These are phyloP conservation scores for Pichia sp. DNA, from an alignment of 1,139 yeast species.

Conservation along the genomic window DNA sequence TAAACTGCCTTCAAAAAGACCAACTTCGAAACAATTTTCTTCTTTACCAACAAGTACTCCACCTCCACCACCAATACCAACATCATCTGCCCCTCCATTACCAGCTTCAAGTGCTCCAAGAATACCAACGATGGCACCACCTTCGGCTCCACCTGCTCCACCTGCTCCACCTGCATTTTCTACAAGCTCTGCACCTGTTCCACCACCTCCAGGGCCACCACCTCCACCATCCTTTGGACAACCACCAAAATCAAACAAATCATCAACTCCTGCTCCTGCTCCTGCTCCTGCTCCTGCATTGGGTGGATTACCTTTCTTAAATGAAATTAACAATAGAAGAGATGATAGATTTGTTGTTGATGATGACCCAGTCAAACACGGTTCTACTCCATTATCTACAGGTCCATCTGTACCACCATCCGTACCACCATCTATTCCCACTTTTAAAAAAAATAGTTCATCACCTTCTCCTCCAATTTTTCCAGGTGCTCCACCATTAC, in stretches of 20 bases:
- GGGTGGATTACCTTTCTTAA: slow-evolving; percentile 42
- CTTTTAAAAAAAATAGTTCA: too few relatives aligned
- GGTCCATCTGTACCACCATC: slow-evolving; percentile 34
- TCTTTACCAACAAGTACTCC: slow-evolving; percentile 19
- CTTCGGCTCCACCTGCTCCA: slow-evolving; percentile 7
- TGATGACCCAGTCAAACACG: slow-evolving; percentile 2
- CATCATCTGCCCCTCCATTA: neutral
- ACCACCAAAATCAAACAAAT: too few relatives aligned
- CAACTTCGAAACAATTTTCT: slow-evolving; percentile 28
- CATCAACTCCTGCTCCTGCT: neutral
- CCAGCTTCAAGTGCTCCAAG: slow-evolving; percentile 30
- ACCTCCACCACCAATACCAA: slow-evolving; percentile 75
- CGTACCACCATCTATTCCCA: slow-evolving; percentile 16
- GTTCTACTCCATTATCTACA: slow-evolving; percentile 38
- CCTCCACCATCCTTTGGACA: slow-evolving; percentile 17
- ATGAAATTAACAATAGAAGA: slow-evolving; percentile 51
- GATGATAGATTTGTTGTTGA: slow-evolving; percentile 49
- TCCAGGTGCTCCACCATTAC: slow-evolving; percentile 21
- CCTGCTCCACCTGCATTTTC: slow-evolving; percentile 13
- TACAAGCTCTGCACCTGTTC: slow-evolving; percentile 8
- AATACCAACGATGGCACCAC: neutral
- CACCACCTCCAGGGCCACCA: slow-evolving; percentile 12
- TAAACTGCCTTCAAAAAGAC: slow-evolving; percentile 31
- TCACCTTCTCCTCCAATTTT: slow-evolving; percentile 18
- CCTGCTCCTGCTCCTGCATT: slow-evolving; percentile 27